Evolutionary conservation across 2,329 filamentous ascomycete species (phyloP), one percentile per base, ranked within the genome.

Genomic region (Boeremia lycopersici): DNA sequence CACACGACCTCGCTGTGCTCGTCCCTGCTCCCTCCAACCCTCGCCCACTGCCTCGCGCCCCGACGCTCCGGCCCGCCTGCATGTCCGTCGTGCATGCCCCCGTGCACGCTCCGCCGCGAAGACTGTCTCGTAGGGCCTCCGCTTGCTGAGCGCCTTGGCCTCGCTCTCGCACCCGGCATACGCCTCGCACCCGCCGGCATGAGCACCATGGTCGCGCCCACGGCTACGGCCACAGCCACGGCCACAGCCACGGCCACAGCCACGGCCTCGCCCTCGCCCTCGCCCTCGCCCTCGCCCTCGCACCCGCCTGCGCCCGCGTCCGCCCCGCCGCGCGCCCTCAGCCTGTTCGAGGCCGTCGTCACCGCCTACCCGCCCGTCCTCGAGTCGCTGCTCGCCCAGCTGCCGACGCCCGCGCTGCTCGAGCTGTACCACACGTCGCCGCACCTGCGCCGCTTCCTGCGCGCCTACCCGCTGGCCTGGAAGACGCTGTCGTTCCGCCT

Each of bases 391-490:
- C 77, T 86, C 42, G 77, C 82, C 38, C 83, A 86, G 61, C 76
- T 83, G 35, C 81, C 84, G 46, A 86, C 84, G 36, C 71, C 79
- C 59, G 75, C 82, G 48, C 79, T 86, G 56, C 77, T 86, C 70
- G 77, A 81, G 47, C 80, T 86, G 53, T 84, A 84, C 65, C 84
- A 86, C 65, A 83, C 83, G 31, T 85, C 82, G 13, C 72, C 71
- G 46, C 80, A 82, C 68, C 79, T 86, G 51, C 79, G 82, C 62
- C 73, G 72, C 47, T 84, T 86, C 64, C 76, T 86, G 45, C 74
- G 77, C 54, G 72, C 69, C n/a, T 86, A 85, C 67, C 84, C 84
- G 33, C 81, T 83, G 43, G 83, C 84, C 74, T 86, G 84, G 83
- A 82, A 79, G 67, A 81, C 82, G 55, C 77, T 86, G 26, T 86